Base-by-base conservation (phyloP, 495 filamentous ascomycete species). In the Aspergillus leporis region DNA sequence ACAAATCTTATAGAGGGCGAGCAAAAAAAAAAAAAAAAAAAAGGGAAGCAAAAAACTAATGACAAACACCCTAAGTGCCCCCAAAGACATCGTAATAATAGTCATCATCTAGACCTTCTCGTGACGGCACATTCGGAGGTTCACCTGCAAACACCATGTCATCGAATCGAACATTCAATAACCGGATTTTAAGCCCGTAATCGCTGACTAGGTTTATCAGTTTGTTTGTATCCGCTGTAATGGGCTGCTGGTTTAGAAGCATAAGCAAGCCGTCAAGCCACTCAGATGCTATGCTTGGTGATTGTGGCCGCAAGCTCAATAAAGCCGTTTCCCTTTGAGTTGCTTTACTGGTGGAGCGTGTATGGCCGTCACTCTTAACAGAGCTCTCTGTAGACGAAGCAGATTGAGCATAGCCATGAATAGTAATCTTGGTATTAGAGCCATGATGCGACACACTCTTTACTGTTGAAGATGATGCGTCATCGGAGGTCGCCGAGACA, bases 231-330 rank as follows among this genome's bases (percentile, higher is more conserved):
- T 98, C 93, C 21, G 90, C 82, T n/a, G 95, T 99, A 71, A 99
- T 96, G 12, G 94, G 94, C 43, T 92, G 86, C 69, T 99, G 94
- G 68, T 92, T 91, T 31, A 99, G 80, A 41, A 99, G 76, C 92
- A 99, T 96, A 23, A 97, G 83, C 51, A 99, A 74, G 1, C 95
- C 95, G 69, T 99, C 95, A 0, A 98, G 77, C 94, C 94, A 99
- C 72, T 99, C 95, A 2, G 93, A 93, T 12, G 94, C 95, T 22
- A 93, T 70, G 59, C 85, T 90, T 64, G 94, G 90, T 30, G 87
- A 88, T 47, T 86, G 78, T 5, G 95, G 92, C 59, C 90, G 84
- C n/a, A 99, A 81, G 8, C 84, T 89, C 48, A 99, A 79, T 8
- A 98, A 82, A 0, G 88, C 79, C 19, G 74, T 68, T 63, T 90